These are phyloP conservation scores for Cladosporium halotolerans DNA, from an alignment of 2,329 filamentous ascomycete species.

Conservation along the genomic window DNA sequence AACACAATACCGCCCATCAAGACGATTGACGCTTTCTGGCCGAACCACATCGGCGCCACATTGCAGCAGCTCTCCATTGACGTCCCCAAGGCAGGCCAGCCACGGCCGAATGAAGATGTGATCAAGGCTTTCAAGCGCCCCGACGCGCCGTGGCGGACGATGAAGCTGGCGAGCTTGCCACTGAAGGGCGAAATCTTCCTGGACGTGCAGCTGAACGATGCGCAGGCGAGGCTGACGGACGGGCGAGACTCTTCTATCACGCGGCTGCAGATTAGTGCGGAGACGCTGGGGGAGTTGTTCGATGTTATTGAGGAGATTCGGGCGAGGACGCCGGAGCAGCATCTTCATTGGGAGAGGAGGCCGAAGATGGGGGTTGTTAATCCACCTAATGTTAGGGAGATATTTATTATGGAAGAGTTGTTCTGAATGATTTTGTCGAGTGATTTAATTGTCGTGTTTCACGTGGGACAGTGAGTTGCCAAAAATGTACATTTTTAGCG, in stretches of 20 bases:
- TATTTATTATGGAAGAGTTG: conserved; percentile 5
- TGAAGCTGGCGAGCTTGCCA: conserved; percentile 5
- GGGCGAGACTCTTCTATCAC: conserved; percentile 2
- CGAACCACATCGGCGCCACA: neutral
- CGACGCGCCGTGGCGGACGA: conserved; percentile 3
- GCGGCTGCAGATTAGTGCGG: conserved; percentile 1
- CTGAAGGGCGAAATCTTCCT: conserved; percentile 4
- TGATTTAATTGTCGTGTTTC: no score
- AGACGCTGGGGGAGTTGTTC: conserved; percentile 2
- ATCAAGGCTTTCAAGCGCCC: neutral
- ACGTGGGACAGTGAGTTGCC: no score
- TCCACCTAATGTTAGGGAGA: conserved; percentile 3
- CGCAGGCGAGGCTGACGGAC: neutral
- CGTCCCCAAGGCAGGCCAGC: neutral
- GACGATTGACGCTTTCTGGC: conserved; percentile 6
- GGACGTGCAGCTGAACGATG: conserved; percentile 2
- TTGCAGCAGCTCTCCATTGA: conserved; percentile 2
- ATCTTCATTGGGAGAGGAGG: conserved; percentile 6
- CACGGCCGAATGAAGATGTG: neutral
- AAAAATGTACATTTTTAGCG: no score
- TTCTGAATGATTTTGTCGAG: neutral
- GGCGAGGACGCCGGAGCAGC: neutral
- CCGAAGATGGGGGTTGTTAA: conserved; percentile 7
- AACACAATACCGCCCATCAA: conserved; percentile 4
- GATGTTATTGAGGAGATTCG: conserved; percentile 3